Base-by-base conservation (phyloP, 1,284 basidiomycete species). In the Wallemia ichthyophaga region DNA sequence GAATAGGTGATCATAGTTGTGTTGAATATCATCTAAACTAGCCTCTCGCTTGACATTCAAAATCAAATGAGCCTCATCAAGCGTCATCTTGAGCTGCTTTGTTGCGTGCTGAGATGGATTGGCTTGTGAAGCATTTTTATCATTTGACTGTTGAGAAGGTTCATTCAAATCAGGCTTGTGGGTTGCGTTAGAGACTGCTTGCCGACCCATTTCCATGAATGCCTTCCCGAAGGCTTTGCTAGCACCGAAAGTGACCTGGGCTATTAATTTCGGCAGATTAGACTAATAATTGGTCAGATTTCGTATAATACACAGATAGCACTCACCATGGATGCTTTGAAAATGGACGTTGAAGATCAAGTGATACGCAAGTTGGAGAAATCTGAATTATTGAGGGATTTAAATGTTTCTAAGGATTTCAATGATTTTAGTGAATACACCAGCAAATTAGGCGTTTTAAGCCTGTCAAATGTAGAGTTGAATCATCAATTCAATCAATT, bases 1-100 rank as follows among this genome's bases (percentile, higher is more conserved):
- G 75, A 96, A 95, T 60, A 98, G 74, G 66, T 85, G 81, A 65
- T 96, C 87, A 67, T 95, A 96, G 67, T 83, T 80, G 87, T 95
- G 69, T 5, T 25, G 3, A 25, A 89, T 73, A 60, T 71, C 73
- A 66, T 87, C 82, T 67, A 83, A 68, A 0, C 74, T 66, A 25
- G 83, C 81, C 28, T 76, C 83, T 59, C 79, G 78, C 71, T 91
- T 94, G 53, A 81, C 73, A 69, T 99, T 96, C 64, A 99, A 73
- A 67, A 99, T 91, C 62, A 95, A 73, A 65, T 83, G 82, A 25
- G 94, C 94, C 73, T 98, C 94, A 64, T 98, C 92, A 63, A 94
- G 67, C 24, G 87, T 89, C 91, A 99, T 94, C 56, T 82, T 78
- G 67, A 91, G 82, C 64, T 84, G 78, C 62, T 83, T 76, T 59